Conservation (phyloP, 345 rosid genomes). For the Sisymbrium irio region DNA sequence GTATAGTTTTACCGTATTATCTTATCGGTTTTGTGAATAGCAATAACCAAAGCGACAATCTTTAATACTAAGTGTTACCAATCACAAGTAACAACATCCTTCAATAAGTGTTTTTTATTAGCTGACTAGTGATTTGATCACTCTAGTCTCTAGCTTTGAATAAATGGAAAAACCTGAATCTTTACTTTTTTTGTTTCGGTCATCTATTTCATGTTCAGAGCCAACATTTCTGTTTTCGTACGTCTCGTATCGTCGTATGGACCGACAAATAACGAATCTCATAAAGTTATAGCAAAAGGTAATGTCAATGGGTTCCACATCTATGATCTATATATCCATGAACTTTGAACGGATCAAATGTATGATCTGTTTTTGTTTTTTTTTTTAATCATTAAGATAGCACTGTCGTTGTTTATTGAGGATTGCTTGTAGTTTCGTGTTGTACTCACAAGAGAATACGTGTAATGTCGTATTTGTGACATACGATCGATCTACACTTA, state of each 20-base stretch:
- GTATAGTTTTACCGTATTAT: background rate
- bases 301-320: conserved; percentile 23
- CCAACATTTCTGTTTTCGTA: background rate
- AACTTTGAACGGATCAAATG: conserved; percentile 16
- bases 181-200: background rate
- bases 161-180: background rate
- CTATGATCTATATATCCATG: background rate
- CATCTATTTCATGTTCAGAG: background rate
- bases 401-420: conserved; percentile 6
- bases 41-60: background rate
- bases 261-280: background rate
- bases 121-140: background rate
- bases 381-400: background rate
- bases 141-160: background rate
- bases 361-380: background rate
- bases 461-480: conserved; percentile 1
- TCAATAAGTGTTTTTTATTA: background rate
- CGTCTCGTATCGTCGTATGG: background rate
- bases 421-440: conserved; percentile 11
- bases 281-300: background rate
- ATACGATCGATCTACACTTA: background rate
- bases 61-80: too few relatives aligned
- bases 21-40: background rate
- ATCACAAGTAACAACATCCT: too few relatives aligned
- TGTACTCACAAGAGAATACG: conserved; percentile 10